Conservation (phyloP, 192 early-diverging fungal genomes). For the Rhizoclosmatium sp. region DNA sequence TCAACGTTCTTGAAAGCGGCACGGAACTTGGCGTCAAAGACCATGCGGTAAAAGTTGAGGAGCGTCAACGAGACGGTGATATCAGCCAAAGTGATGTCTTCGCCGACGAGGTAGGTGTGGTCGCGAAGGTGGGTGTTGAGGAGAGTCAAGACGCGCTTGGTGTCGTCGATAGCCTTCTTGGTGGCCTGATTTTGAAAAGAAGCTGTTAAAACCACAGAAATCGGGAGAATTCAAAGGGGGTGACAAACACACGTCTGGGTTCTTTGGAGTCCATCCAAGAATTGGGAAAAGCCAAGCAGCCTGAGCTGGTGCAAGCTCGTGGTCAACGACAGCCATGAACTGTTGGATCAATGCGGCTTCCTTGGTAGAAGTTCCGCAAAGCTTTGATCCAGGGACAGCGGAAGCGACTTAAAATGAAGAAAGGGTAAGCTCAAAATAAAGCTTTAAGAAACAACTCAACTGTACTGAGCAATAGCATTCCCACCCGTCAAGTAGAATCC, state of each 20-base stretch:
- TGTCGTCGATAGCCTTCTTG: constrained; percentile 74
- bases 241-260: constrained; percentile 32
- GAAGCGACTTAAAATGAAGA: constrained; percentile 41
- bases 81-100: constrained; percentile 90
- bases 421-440: neutral
- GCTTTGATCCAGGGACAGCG: constrained; percentile 44
- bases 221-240: neutral
- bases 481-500: constrained; percentile 78
- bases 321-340: constrained; percentile 56
- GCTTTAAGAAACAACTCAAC: constrained; percentile 49
- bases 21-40: constrained; percentile 82
- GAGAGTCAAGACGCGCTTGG: constrained; percentile 65
- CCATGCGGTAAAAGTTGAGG: constrained; percentile 56
- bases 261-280: constrained; percentile 46
- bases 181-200: constrained; percentile 41
- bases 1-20: constrained; percentile 84
- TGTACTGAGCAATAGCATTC: constrained; percentile 90
- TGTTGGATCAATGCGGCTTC: constrained; percentile 58
- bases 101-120: constrained; percentile 93
- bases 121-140: constrained; percentile 81
- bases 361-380: constrained; percentile 52
- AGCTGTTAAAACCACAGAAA: neutral
- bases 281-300: constrained; percentile 60
- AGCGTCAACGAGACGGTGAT: constrained; percentile 71
- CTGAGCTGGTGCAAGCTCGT: constrained; percentile 52